These are phyloP conservation scores for Cyberlindnera samutprakarnensis DNA, from an alignment of 805 yeast genomes.

Conservation along the genomic window DNA sequence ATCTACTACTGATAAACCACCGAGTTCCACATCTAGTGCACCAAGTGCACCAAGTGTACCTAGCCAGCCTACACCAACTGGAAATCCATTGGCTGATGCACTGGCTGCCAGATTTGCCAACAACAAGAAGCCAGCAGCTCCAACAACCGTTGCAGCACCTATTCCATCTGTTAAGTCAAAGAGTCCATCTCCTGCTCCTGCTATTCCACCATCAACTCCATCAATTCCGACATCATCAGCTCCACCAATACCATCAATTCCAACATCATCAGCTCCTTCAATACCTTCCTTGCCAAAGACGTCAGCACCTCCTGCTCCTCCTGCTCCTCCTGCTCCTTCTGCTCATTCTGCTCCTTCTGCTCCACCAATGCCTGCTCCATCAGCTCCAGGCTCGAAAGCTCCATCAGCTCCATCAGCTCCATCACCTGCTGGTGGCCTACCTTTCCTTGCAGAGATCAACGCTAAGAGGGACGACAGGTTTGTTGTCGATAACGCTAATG, in stretches of 20 bases:
- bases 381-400: conserved; percentile 7
- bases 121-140: conserved; percentile 6
- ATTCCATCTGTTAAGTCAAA: conserved; percentile 10
- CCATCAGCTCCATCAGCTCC: conserved; percentile 12
- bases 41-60: conserved; percentile 16
- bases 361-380: conserved; percentile 10
- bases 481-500: conserved; percentile 29
- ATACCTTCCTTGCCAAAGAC: conserved; percentile 11
- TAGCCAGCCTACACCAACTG: conserved; percentile 8
- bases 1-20: conserved; percentile 19
- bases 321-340: conserved; percentile 1
- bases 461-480: conserved; percentile 37
- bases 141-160: conserved; percentile 12
- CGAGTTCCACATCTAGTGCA: conserved; percentile 21
- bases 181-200: conserved; percentile 23
- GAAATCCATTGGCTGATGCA: conserved; percentile 14
- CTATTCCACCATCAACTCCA: conserved; percentile 21
- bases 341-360: conserved; percentile 5
- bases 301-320: conserved; percentile 6
- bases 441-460: conserved; percentile 43
- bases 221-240: conserved; percentile 12
- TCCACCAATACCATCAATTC: conserved; percentile 9
- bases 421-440: conserved; percentile 28
- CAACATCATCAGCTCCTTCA: conserved; percentile 17
- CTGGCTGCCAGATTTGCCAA: conserved; percentile 10